Conservation (phyloP, 2,329 filamentous ascomycete genomes). For the Aspergillus sp. region DNA sequence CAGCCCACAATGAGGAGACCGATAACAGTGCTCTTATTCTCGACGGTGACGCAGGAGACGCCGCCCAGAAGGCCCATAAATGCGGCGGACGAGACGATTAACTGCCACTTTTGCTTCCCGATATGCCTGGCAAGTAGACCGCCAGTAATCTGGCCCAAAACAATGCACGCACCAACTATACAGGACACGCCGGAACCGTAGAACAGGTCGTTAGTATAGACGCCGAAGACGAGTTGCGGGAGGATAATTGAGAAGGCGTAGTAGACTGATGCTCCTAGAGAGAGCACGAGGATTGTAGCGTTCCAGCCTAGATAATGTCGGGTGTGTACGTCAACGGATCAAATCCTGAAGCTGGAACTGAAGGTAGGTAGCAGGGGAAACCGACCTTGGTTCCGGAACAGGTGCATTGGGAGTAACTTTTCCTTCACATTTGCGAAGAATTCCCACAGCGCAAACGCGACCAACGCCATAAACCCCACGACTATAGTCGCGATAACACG, state of each 20-base stretch:
- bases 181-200: background rate
- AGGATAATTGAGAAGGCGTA: too few relatives aligned
- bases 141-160: background rate
- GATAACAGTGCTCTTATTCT: background rate
- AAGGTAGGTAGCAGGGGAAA: too few relatives aligned
- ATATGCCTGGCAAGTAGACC: background rate
- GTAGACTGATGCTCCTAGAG: too few relatives aligned
- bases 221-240: too few relatives aligned
- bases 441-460: background rate
- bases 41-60: background rate
- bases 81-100: background rate
- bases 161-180: background rate
- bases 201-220: background rate
- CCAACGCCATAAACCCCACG: background rate
- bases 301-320: background rate
- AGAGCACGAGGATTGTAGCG: background rate
- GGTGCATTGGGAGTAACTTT: background rate
- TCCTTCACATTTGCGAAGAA: background rate
- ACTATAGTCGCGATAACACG: conserved; percentile 6
- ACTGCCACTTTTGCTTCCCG: background rate
- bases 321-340: too few relatives aligned
- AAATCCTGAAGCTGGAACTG: background rate
- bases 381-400: background rate
- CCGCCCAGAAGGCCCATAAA: background rate
- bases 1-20: background rate